Percentiles rank a stretch among this genome's conserved stretches.
These are phyloP conservation scores for Solanum chilense DNA, from an alignment of 257 asterid genomes.

Conservation along the genomic window DNA sequence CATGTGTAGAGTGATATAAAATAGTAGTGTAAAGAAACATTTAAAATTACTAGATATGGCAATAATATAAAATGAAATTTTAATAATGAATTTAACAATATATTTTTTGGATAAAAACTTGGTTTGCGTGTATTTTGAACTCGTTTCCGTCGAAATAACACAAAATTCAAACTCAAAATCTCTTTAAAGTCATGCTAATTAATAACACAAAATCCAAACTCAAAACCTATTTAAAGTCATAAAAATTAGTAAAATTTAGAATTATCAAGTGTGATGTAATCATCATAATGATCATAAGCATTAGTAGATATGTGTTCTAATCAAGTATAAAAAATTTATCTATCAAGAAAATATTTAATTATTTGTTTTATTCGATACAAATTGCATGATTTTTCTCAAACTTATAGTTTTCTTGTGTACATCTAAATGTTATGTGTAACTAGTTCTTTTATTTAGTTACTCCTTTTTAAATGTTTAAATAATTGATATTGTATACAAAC, in stretches of 20 bases:
- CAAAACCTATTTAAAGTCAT: too few species aligned
- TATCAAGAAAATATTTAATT: background rate
- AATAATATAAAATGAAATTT: too few species aligned
- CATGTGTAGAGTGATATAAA: background rate
- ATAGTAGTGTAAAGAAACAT: background rate
- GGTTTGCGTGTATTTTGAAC: too few species aligned
- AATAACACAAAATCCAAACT: too few species aligned
- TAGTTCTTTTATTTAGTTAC: too few species aligned
- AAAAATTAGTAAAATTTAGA: too few species aligned
- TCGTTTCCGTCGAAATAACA: accelerated
- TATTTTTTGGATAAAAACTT: too few species aligned
- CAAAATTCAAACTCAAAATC: accelerated
- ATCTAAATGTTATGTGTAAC: too few species aligned
- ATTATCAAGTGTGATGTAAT: background rate
- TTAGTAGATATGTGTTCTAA: background rate
- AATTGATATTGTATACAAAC: background rate
- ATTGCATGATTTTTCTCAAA: background rate
- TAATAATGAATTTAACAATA: background rate
- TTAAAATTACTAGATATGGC: background rate
- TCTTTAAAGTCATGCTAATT: too few species aligned
- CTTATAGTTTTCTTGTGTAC: background rate
- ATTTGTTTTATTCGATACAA: too few species aligned
- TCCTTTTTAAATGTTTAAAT: too few species aligned
- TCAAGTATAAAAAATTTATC: background rate
- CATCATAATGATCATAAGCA: too few species aligned